A percentile compares a stretch with the other conserved stretches of the same genome.
phyloP scores from a whole-genome alignment of 1,284 basidiomycete species.

The Pseudozyma thailandica region DNA sequence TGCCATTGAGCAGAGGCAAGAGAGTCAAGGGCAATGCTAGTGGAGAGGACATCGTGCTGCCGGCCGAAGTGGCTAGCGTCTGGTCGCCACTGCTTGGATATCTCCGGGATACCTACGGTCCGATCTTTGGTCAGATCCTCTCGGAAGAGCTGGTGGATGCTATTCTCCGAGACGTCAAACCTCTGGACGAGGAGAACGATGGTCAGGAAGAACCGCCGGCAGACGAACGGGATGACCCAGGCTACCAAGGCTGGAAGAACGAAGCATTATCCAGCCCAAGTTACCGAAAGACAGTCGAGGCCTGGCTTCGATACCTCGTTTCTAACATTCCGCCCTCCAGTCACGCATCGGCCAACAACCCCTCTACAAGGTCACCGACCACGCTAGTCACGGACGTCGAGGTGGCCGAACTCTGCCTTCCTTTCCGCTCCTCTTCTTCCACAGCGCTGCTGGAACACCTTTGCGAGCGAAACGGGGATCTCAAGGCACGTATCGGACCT shows the following conservation, averaged over 20 bases:
- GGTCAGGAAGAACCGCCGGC: neutral
- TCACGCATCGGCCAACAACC: neutral
- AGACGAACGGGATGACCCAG: constrained; percentile 12
- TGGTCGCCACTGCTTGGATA: constrained; percentile 39
- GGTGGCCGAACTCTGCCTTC: constrained; percentile 30
- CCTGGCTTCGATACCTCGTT: constrained; percentile 38
- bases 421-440: neutral
- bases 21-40: constrained; percentile 8
- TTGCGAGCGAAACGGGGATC: constrained; percentile 14
- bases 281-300: constrained; percentile 34
- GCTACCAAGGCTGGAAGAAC: constrained; percentile 19
- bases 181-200: neutral
- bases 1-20: constrained; percentile 40
- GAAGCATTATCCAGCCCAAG: constrained; percentile 6
- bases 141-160: constrained; percentile 31
- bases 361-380: constrained; percentile 1
- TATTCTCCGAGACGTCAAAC: neutral
- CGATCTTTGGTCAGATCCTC: constrained; percentile 28
- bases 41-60: constrained; percentile 12
- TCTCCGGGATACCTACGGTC: constrained; percentile 27
- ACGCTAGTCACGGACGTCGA: constrained; percentile 15
- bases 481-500: constrained; percentile 13
- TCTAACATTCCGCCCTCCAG: constrained; percentile 12
- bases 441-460: constrained; percentile 14
- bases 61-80: constrained; percentile 14